Evolutionary conservation across 2,329 filamentous ascomycete genomes (phyloP).

Genomic region (Hirsutella minnesotensis): DNA sequence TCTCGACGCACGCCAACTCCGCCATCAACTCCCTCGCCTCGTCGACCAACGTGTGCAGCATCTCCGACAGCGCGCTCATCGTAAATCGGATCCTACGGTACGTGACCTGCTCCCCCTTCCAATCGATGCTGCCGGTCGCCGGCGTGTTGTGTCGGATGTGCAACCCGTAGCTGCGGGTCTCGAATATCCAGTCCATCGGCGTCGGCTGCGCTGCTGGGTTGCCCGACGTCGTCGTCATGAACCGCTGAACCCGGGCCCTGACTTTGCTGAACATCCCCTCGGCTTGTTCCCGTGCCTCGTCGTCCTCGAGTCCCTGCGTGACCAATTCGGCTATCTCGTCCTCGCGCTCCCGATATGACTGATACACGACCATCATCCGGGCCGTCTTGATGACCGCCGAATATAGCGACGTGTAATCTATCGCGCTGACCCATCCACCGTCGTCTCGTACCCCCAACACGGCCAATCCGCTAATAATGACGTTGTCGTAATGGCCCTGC

Average conservation of each 20-base stretch:
- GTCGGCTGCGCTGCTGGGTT: background rate
- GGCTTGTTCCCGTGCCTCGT: constrained; percentile 1
- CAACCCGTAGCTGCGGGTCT: constrained; percentile 3
- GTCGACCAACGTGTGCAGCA: background rate
- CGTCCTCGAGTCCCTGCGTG: background rate
- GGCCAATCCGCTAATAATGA: constrained; percentile 6
- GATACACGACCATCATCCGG: constrained; percentile 5
- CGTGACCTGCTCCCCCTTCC: constrained; percentile 1
- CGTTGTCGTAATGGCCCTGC: constrained; percentile 5
- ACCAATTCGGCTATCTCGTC: background rate
- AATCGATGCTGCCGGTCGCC: constrained; percentile 3
- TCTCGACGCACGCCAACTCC: constrained; percentile 1
- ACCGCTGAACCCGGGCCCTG: constrained; percentile 4
- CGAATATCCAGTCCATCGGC: constrained; percentile 9
- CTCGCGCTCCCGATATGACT: constrained; percentile 5
- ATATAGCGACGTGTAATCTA: constrained; percentile 6
- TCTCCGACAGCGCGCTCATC: constrained; percentile 1
- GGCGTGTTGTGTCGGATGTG: constrained; percentile 6
- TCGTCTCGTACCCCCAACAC: constrained; percentile 4
- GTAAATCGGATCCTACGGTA: constrained; percentile 1
- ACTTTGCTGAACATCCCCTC: constrained; percentile 4
- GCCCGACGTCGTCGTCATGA: constrained; percentile 5
- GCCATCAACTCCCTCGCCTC: constrained; percentile 1
- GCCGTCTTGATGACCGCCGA: constrained; percentile 8
- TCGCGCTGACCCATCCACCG: constrained; percentile 1